Conservation (phyloP, 2,329 filamentous ascomycete genomes). For the Colletotrichum tropicale region DNA sequence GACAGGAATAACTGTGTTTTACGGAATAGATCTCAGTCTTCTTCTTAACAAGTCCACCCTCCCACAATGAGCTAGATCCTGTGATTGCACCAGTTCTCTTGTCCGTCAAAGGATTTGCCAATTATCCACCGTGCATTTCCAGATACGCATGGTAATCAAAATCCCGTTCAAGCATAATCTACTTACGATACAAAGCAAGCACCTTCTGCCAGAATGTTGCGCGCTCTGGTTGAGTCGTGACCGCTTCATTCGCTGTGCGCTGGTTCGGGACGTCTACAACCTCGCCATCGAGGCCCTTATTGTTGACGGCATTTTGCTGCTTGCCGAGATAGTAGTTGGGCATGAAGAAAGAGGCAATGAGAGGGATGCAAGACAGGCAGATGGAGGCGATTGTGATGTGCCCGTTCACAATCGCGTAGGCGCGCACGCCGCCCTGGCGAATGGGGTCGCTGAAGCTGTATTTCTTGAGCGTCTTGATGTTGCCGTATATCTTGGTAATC, state of each 20-base stretch:
- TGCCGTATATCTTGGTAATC: slow-evolving; percentile 35
- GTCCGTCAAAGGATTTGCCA: neutral
- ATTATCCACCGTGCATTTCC: neutral
- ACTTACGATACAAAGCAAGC: neutral
- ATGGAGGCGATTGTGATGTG: slow-evolving; percentile 37
- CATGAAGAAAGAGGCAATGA: slow-evolving; percentile 43
- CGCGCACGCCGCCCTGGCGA: slow-evolving; percentile 39
- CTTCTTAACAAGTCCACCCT: neutral
- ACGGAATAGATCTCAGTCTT: neutral
- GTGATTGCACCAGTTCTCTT: neutral
- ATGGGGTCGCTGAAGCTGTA: slow-evolving; percentile 37
- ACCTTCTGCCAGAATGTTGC: neutral
- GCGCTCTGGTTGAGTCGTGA: neutral
- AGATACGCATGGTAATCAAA: neutral
- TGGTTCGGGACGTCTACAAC: slow-evolving; percentile 19
- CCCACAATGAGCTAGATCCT: neutral
- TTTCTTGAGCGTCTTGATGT: slow-evolving; percentile 34
- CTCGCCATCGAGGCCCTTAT: slow-evolving; percentile 35
- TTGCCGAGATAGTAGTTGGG: slow-evolving; percentile 42
- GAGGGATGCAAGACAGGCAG: slow-evolving; percentile 31
- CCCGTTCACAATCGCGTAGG: slow-evolving; percentile 38
- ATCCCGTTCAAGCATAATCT: neutral
- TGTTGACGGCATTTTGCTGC: slow-evolving; percentile 36
- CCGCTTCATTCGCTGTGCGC: neutral
- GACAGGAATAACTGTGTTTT: neutral